A percentile compares a stretch with the other conserved stretches of the same genome.
Evolutionary conservation across 768 basidiomycete species (phyloP).

Genomic region (Tulasnella sp.): DNA sequence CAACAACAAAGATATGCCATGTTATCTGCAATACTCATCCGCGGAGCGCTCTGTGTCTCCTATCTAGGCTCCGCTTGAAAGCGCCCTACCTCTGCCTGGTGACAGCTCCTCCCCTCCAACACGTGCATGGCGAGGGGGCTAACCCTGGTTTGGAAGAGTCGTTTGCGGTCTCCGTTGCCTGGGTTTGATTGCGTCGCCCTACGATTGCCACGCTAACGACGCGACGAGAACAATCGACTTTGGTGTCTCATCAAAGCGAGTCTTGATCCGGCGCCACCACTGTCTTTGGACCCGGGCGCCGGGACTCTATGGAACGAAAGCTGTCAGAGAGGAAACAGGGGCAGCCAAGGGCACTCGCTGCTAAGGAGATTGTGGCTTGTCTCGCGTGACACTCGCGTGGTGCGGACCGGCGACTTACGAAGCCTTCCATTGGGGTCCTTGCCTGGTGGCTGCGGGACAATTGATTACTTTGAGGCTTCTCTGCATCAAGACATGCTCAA

Average conservation of each 20-base stretch:
- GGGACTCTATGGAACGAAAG: background rate
- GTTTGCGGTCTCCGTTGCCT: background rate
- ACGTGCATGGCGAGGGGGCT: background rate
- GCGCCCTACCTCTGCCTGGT: background rate
- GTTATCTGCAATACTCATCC: background rate
- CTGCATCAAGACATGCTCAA: conserved; percentile 3
- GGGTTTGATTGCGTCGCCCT: conserved; percentile 18
- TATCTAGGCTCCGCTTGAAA: background rate
- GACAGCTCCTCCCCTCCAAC: background rate
- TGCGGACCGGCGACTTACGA: conserved; percentile 4
- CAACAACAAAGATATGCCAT: background rate
- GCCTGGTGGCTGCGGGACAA: background rate
- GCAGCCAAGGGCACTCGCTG: background rate
- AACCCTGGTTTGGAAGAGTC: background rate
- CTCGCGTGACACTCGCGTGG: conserved; percentile 10
- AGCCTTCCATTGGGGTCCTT: background rate
- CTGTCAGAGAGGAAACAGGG: background rate
- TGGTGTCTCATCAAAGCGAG: background rate
- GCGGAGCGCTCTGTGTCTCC: background rate
- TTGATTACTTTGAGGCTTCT: background rate
- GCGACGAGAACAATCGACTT: background rate
- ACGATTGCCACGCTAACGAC: conserved; percentile 12
- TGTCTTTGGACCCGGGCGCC: background rate
- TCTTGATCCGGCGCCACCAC: background rate
- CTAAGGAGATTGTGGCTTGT: conserved; percentile 14